These are phyloP conservation scores for Basidiobolus meristosporus DNA, from an alignment of 371 early-diverging fungal species.

Conservation along the genomic window DNA sequence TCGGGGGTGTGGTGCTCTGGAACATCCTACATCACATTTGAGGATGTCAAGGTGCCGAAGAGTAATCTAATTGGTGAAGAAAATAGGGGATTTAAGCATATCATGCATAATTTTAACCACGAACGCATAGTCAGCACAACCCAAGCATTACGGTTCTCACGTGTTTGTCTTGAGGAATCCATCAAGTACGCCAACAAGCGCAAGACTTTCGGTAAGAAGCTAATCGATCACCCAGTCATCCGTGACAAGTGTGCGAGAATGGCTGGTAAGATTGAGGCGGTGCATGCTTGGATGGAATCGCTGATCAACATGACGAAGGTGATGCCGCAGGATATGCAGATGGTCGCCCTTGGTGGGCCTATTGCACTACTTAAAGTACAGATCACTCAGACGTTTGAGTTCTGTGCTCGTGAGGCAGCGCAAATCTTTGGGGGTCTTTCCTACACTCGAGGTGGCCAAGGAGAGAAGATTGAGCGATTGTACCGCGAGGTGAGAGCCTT, in stretches of 20 bases:
- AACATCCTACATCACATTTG: constrained; percentile 50
- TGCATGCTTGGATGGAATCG: constrained; percentile 68
- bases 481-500: constrained; percentile 75
- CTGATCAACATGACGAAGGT: constrained; percentile 38
- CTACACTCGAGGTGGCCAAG: constrained; percentile 65
- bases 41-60: constrained; percentile 75
- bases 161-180: constrained; percentile 73
- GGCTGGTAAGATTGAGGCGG: constrained; percentile 72
- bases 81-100: constrained; percentile 72
- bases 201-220: constrained; percentile 64
- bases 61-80: constrained; percentile 66
- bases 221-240: constrained; percentile 52
- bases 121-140: constrained; percentile 61
- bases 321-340: constrained; percentile 43
- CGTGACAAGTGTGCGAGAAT: constrained; percentile 51
- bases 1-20: constrained; percentile 69
- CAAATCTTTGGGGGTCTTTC: constrained; percentile 85
- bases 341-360: constrained; percentile 62
- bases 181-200: constrained; percentile 75
- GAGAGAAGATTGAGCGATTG: constrained; percentile 69
- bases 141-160: constrained; percentile 71
- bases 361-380: constrained; percentile 78
- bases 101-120: constrained; percentile 59
- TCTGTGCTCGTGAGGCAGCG: constrained; percentile 71
- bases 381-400: constrained; percentile 69